Conservation (phyloP, 1,139 yeast genomes). For the Debaryomycetaceae sp. region DNA sequence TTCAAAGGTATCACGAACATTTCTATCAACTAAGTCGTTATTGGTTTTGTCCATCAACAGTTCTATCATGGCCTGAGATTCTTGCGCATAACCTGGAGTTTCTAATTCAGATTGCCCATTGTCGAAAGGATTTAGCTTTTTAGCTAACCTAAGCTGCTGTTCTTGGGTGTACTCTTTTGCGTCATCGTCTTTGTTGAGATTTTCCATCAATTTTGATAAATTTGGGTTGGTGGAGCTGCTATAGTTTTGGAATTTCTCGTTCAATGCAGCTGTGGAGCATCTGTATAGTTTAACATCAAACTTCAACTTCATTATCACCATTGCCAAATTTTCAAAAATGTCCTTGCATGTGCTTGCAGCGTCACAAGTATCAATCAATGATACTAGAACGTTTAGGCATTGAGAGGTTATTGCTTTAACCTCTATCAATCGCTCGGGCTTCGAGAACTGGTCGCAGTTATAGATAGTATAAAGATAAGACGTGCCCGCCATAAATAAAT, state of each 20-base stretch:
- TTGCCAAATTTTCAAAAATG: conserved; percentile 66
- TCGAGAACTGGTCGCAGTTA: conserved; percentile 56
- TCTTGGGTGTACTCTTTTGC: background rate
- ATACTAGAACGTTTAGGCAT: conserved; percentile 58
- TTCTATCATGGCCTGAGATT: conserved; percentile 2
- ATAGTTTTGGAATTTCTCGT: conserved; percentile 23
- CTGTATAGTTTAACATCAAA: conserved; percentile 43
- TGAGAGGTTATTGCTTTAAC: conserved; percentile 54
- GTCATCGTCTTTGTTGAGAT: conserved; percentile 8
- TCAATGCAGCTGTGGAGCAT: conserved; percentile 10
- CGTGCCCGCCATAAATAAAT: conserved; percentile 84
- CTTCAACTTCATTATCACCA: conserved; percentile 65
- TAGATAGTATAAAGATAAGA: conserved; percentile 75
- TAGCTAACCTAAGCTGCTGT: background rate
- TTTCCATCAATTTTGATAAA: conserved; percentile 36
- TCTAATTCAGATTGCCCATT: conserved; percentile 1
- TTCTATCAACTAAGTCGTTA: background rate
- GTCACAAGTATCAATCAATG: conserved; percentile 67
- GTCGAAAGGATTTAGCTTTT: conserved; percentile 7
- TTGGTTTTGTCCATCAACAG: background rate
- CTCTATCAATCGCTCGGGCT: conserved; percentile 43
- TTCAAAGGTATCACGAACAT: conserved; percentile 22
- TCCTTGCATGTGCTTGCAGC: conserved; percentile 74
- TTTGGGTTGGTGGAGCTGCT: conserved; percentile 36
- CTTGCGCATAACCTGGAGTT: background rate